phyloP scores from a whole-genome alignment of 2,329 filamentous ascomycete species.

The Cytospora piceae region DNA sequence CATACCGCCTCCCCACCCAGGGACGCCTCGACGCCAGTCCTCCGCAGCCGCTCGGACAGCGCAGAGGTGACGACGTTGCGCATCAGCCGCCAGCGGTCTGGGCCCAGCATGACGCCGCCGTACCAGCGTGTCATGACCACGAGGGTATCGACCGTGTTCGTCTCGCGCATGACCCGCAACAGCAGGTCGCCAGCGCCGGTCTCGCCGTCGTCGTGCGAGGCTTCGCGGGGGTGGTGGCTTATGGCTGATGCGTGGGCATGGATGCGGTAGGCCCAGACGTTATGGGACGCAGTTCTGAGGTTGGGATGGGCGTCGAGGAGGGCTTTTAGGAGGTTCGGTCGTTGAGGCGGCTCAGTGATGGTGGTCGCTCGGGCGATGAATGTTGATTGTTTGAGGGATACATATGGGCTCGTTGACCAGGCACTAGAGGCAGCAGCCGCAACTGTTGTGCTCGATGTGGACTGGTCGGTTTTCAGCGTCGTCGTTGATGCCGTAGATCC shows the following conservation, averaged over 20 bases:
- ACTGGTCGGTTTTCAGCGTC: constrained; percentile 31
- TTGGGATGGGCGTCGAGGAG: constrained; percentile 54
- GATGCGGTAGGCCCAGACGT: constrained; percentile 58
- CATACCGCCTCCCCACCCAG: constrained; percentile 60
- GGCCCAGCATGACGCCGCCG: constrained; percentile 63
- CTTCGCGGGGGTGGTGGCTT: constrained; percentile 48
- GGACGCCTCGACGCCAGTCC: constrained; percentile 45
- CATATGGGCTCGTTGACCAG: constrained; percentile 57
- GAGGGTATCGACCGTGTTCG: constrained; percentile 54
- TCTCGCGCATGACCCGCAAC: constrained; percentile 56
- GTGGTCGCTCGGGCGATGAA: constrained; percentile 59
- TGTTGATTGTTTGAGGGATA: constrained; percentile 57
- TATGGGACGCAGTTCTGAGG: constrained; percentile 60
- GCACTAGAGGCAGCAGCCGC: constrained; percentile 35
- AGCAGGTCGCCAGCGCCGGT: constrained; percentile 61
- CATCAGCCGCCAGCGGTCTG: constrained; percentile 67
- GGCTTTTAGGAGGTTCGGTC: constrained; percentile 48
- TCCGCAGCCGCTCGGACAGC: constrained; percentile 54
- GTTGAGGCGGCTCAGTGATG: constrained; percentile 45
- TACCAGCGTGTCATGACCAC: constrained; percentile 67
- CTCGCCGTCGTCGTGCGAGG: constrained; percentile 65
- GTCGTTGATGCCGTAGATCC: constrained; percentile 30
- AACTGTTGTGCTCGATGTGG: constrained; percentile 30
- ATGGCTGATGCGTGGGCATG: constrained; percentile 40
- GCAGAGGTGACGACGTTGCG: constrained; percentile 59